phyloP scores from a whole-genome alignment of 495 filamentous ascomycete genomes.

The Trichoderma virens region DNA sequence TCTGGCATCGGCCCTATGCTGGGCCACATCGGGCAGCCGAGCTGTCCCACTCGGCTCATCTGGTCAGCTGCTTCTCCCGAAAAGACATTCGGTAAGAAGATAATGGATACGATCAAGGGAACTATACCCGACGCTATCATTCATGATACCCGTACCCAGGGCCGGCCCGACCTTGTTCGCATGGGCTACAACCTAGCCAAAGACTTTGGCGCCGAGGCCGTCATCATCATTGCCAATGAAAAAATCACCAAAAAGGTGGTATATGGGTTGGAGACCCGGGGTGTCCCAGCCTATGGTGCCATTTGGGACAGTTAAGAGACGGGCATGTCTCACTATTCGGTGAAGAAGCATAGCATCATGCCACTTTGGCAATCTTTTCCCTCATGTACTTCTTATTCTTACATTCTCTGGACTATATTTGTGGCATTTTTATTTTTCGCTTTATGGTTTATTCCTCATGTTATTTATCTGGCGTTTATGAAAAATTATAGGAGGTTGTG shows the following conservation, averaged over 20 bases:
- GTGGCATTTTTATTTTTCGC: not conserved
- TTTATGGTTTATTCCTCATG: not conserved
- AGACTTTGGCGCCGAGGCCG: constrained; percentile 44
- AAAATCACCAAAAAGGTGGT: constrained; percentile 63
- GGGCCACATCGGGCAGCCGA: constrained; percentile 35
- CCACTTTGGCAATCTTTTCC: not conserved
- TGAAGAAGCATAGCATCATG: not conserved
- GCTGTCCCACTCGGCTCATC: constrained; percentile 38
- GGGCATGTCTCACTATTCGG: not conserved
- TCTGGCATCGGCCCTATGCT: constrained; percentile 72
- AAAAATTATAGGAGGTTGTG: not conserved
- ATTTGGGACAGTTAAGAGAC: constrained; percentile 53
- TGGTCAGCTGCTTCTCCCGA: constrained; percentile 41
- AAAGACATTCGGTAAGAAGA: constrained; percentile 35
- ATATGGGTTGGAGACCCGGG: constrained; percentile 62
- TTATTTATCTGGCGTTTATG: not conserved
- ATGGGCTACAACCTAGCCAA: constrained; percentile 45
- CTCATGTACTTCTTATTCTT: not conserved
- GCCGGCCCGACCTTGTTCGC: constrained; percentile 44
- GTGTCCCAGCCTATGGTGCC: constrained; percentile 66
- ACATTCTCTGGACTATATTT: not conserved
- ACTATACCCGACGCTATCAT: constrained; percentile 42
- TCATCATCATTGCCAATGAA: constrained; percentile 71
- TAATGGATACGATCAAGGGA: constrained; percentile 35
- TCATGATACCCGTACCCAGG: constrained; percentile 38